Evolutionary conservation across 306 rosid species (phyloP).

Genomic region (Cicer chorassanicum): DNA sequence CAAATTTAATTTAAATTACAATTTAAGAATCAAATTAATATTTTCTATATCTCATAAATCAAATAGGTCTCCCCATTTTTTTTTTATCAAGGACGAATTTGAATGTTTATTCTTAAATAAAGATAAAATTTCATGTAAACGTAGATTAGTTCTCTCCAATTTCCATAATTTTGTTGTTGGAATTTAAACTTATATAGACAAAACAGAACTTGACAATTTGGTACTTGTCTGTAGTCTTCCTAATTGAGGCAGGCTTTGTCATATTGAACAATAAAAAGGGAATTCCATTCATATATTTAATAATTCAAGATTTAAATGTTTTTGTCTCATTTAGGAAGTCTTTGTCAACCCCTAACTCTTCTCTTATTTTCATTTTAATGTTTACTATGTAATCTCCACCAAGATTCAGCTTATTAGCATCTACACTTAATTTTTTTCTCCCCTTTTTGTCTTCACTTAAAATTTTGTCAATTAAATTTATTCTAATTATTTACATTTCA

Average conservation of each 20-base stretch:
- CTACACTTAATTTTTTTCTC: background rate
- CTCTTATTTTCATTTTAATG: conserved; percentile 2
- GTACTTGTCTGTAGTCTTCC: background rate
- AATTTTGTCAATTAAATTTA: background rate
- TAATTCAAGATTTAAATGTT: background rate
- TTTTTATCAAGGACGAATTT: background rate
- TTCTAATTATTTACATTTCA: background rate
- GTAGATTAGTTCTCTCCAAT: background rate
- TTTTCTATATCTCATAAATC: too few species aligned
- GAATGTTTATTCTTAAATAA: background rate
- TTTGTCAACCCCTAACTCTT: conserved; percentile 20
- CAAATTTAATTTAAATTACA: too few species aligned
- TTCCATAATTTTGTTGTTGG: background rate
- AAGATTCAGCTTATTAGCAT: conserved; percentile 1
- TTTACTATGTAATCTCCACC: conserved; percentile 49
- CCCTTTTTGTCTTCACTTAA: background rate
- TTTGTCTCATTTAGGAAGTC: conserved; percentile 3
- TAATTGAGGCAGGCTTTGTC: conserved; percentile 7
- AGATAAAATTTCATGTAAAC: background rate
- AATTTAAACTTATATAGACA: background rate
- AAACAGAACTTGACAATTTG: background rate
- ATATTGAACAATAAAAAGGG: background rate
- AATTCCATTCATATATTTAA: conserved; percentile 5
- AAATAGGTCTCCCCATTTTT: background rate
- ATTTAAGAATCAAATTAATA: too few species aligned